Base-by-base conservation (phyloP, 805 yeast species). In the Cyberlindnera sargentensis region DNA sequence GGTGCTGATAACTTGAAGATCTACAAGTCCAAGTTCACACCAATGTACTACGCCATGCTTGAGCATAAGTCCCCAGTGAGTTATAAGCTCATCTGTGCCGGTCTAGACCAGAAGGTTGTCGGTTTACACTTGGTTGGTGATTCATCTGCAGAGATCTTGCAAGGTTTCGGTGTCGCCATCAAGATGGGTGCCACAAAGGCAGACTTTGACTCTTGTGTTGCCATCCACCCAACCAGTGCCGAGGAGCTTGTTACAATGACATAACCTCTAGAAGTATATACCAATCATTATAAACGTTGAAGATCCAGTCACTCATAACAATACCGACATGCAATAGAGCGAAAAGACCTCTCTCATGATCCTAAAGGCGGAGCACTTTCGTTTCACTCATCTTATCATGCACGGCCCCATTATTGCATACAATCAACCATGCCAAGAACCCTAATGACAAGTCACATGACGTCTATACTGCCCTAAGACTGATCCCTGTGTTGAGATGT, bases 131-230 rank as follows among this genome's bases (percentile, higher is more conserved):
- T 93, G 44, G 85, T 90, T 53, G 99, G 99, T 48, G 98, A 90
- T 58, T 67, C 78, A 7, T 79, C 93, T 41, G 80, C 95, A 30
- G 99, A 93, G 67, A 90, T 93, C 46, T 74, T 93, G 56, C 99
- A 93, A 73, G 99, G 99, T 33, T 93, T 93, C 59, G 99, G 98
- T 47, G 99, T 90, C 43, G 99, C 99, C 40, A 71, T 93, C 51
- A 90, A 90, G 70, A 93, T 93, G 99, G 99, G 99, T 31, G 99
- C 99, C 35, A 93, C 99, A 32, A 93, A 93, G 72, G 78, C 78
- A 37, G 97, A 93, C 64, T 93, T 93, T 52, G 99, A 93, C 67
- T 80, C 71, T 63, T 86, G 95, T 70, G 98, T 93, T 36, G 99
- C 99, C 32, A 93, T 93, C 61, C 99, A 93, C 64, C 99, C 99